phyloP scores from a whole-genome alignment of 148 eudicot genomes.

The Spergularia marina region DNA sequence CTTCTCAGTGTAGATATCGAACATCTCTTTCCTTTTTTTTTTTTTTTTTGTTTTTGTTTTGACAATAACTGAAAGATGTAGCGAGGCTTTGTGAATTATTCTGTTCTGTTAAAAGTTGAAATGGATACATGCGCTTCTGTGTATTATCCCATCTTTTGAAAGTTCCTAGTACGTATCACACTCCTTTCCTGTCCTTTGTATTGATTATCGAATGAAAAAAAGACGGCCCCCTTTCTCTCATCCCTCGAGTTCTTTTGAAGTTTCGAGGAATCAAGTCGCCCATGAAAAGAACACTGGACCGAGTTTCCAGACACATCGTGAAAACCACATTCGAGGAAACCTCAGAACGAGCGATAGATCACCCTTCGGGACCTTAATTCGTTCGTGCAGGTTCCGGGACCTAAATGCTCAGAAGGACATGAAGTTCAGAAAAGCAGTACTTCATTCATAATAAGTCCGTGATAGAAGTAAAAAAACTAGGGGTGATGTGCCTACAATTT shows the following conservation, averaged over 20 bases:
- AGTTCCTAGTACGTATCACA: background rate
- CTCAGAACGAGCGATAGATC: too few relatives aligned
- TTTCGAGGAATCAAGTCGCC: too few relatives aligned
- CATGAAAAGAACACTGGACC: too few relatives aligned
- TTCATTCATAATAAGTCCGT: too few relatives aligned
- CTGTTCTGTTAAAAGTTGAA: background rate
- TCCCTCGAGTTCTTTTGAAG: background rate
- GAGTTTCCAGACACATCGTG: too few relatives aligned
- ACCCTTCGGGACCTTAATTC: too few relatives aligned
- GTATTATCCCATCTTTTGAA: background rate
- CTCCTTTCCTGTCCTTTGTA: background rate
- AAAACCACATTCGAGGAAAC: too few relatives aligned
- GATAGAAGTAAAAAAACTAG: too few relatives aligned
- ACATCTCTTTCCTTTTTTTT: constrained; percentile 10
- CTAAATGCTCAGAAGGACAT: too few relatives aligned
- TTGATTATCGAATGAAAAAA: background rate
- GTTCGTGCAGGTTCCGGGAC: too few relatives aligned
- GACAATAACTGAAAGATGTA: constrained; percentile 15
- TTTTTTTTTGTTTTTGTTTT: too few relatives aligned
- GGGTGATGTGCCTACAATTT: background rate
- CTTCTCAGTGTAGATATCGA: constrained; percentile 24
- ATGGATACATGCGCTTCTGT: background rate
- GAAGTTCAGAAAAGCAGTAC: too few relatives aligned
- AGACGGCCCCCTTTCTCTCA: background rate
- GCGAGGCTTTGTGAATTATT: background rate